Evolutionary conservation across 1,284 basidiomycete genomes (phyloP).

Genomic region (Leccinum pallidistipes): DNA sequence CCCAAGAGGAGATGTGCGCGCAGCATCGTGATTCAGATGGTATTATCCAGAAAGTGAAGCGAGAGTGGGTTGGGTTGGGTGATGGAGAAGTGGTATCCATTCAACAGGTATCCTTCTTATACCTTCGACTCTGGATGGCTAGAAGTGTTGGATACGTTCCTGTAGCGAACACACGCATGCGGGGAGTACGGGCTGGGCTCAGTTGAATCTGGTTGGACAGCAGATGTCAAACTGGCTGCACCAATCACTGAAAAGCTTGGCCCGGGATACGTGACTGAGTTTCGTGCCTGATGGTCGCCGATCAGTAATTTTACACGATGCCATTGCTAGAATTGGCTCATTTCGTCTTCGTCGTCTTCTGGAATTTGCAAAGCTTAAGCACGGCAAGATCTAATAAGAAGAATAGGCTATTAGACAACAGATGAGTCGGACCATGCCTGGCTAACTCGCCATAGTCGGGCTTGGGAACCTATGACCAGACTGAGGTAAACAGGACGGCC

Average conservation of each 20-base stretch:
- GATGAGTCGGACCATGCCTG: no score
- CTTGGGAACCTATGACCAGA: no score
- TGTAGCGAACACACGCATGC: neutral
- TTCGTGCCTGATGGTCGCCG: neutral
- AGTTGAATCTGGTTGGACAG: neutral
- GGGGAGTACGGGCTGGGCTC: neutral
- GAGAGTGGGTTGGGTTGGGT: neutral
- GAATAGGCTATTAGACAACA: no score
- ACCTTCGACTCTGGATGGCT: neutral
- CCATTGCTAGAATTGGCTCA: no score
- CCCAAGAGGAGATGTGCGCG: conserved; percentile 1
- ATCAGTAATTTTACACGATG: no score
- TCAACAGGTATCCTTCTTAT: neutral
- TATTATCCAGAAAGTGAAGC: neutral
- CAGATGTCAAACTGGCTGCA: neutral
- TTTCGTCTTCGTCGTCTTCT: no score
- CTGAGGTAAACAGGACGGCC: no score
- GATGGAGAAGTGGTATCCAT: neutral
- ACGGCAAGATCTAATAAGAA: no score
- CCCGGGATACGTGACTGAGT: neutral
- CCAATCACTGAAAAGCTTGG: neutral
- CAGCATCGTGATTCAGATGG: conserved; percentile 2
- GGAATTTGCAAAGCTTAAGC: no score
- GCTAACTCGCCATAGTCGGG: no score
- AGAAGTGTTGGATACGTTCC: neutral